Base-by-base conservation (phyloP, 192 early-diverging fungal genomes). In the Mortierella alpina region DNA sequence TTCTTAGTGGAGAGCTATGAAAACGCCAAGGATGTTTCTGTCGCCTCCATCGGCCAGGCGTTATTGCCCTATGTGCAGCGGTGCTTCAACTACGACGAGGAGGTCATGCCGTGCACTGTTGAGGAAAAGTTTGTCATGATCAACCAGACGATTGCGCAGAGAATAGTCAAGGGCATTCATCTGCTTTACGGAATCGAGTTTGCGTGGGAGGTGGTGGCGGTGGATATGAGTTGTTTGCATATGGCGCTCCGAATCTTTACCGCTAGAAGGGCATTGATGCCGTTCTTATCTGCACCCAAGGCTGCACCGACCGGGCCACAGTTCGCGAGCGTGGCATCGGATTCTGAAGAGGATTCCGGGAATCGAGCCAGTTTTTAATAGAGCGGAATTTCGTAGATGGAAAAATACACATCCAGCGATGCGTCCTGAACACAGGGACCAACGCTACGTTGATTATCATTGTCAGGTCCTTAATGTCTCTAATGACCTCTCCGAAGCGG, bases 111-210 rank as follows among this genome's bases (percentile, higher is more conserved):
- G 5, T 52, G 62, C 14, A 74, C 73, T 31, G 58, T 72, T 1
- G 78, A 73, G 8, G 90, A 91, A 52, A 84, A 76, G 47, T 91
- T 85, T 63, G 57, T 88, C 14, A 73, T 86, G 49, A 86, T 90
- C 66, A 73, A 81, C 55, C 90, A 95, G 62, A 55, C 64, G 4
- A 89, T 90, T 57, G 89, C 92, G 2, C 84, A 83, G 61, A 86
- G 95, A 15, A 90, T 97, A 20, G 94, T 93, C 15, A 93, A 96
- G 68, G 93, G 88, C 5, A 91, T 97, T 66, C 90, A 91, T 55
- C 85, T 91, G 41, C 88, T 93, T 60, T 96, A 93, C 82, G 94
- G 94, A 23, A 89, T 98, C 48, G 95, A 98, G 63, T 96, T 98
- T 85, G 90, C 94, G 7, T 93, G 91, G 90, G 86, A 91, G 41